Evolutionary conservation across 2,329 filamentous ascomycete species (phyloP), one percentile per base, ranked within the genome.

Genomic region (Fusarium sp.): DNA sequence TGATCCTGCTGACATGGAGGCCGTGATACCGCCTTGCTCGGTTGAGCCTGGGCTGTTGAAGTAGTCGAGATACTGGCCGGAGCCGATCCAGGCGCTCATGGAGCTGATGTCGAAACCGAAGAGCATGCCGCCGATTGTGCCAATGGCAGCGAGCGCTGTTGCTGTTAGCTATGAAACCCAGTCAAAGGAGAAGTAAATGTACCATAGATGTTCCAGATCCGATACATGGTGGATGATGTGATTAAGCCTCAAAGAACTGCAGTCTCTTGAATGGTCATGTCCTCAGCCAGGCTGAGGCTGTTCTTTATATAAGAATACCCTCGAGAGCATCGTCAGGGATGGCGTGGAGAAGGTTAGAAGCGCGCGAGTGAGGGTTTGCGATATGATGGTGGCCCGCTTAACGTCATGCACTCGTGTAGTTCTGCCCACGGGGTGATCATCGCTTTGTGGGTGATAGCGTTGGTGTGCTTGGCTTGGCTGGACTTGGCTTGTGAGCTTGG

Each of bases 51-150:
- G 85, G 26, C 83, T 81, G 79, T 85, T 76, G 78, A 89, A 89
- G 80, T 85, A 89, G 4, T 85, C 82, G 61, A 86, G 82, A 75
- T 89, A 89, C 61, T 86, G 82, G 11, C 83, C 70, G 18, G 85
- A 85, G 33, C 85, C 85, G 68, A 89, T 86, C 76, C 89, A 89
- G 64, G 87, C 88, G 22, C 85, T 86, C 85, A 89, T 89, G 64
- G 87, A 89, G 33, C 85, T 85, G 65, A 89, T 88, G 70, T 89
- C 88, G 78, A 90, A 90, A 64, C 86, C 86, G 72, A 88, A 88
- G 38, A 84, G 80, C 78, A 82, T 82, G 59, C 82, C 82, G 70
- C 82, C 82, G 56, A 84, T 83, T 67, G 82, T 84, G 78, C 81
- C 81, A 55, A 83, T 77, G 77, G 79, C 80, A 65, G 81, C 81